Conservation (phyloP, 2,329 filamentous ascomycete species). For the Trematosphaeria pertusa region DNA sequence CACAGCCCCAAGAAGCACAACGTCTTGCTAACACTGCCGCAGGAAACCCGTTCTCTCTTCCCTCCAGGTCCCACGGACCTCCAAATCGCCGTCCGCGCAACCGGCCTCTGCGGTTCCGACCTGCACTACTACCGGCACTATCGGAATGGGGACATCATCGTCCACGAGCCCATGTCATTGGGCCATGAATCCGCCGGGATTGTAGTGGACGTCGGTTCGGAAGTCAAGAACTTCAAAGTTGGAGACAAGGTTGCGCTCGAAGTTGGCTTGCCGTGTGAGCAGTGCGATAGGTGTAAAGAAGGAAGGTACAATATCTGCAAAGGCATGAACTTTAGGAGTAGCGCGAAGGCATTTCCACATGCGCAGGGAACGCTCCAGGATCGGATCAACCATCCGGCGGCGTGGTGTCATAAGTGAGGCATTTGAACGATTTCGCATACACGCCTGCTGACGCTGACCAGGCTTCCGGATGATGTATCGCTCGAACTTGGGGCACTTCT, state of each 20-base stretch:
- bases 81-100: conserved; percentile 69
- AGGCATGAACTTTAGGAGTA: conserved; percentile 64
- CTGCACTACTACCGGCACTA: conserved; percentile 88
- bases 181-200: conserved; percentile 81
- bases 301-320: conserved; percentile 70
- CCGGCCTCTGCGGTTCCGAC: conserved; percentile 75
- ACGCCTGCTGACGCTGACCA: conserved; percentile 24
- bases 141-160: conserved; percentile 84
- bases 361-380: conserved; percentile 70
- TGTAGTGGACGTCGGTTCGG: conserved; percentile 72
- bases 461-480: conserved; percentile 59
- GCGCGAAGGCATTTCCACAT: conserved; percentile 67
- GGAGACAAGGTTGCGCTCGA: conserved; percentile 93
- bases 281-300: conserved; percentile 61
- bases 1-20: neutral
- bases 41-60: conserved; percentile 62
- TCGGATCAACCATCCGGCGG: conserved; percentile 66
- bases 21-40: conserved; percentile 18
- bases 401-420: conserved; percentile 64
- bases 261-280: conserved; percentile 84
- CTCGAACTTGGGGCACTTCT: conserved; percentile 65
- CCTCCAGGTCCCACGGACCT: conserved; percentile 62
- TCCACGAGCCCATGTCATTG: conserved; percentile 82
- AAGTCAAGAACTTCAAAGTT: conserved; percentile 67
- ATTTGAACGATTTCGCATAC: too few species aligned